phyloP scores from a whole-genome alignment of 225 moss, liverwort and hornwort genomes.

The Asterella californica region DNA sequence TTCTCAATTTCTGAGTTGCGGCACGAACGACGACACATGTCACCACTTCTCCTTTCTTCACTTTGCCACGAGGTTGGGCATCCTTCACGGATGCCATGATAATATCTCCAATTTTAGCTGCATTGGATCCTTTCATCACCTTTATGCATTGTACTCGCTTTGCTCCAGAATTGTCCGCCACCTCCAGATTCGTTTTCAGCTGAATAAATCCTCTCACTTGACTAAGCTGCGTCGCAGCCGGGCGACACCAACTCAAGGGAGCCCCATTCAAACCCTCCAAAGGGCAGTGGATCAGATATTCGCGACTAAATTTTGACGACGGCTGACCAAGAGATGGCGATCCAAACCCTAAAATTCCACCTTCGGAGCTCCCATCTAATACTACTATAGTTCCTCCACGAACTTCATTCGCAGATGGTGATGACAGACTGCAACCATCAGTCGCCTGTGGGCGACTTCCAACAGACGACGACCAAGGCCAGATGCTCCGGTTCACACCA shows the following conservation, averaged over 20 bases:
- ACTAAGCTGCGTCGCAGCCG: constrained; percentile 3
- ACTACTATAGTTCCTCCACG: not conserved
- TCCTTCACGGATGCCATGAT: constrained; percentile 98
- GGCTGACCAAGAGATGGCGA: not conserved
- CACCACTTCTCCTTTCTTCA: constrained; percentile 95
- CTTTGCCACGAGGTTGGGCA: constrained; percentile 83
- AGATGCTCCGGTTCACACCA: not conserved
- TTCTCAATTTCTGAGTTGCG: constrained; percentile 72
- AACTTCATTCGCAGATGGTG: not conserved
- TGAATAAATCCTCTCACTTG: constrained; percentile 56
- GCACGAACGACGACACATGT: constrained; percentile 86
- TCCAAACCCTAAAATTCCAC: constrained; percentile 22
- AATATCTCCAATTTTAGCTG: constrained; percentile 75
- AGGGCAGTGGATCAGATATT: not conserved
- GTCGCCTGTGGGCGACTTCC: not conserved
- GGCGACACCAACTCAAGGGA: not conserved
- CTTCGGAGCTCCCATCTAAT: not conserved
- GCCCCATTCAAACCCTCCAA: not conserved
- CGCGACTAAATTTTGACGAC: not conserved
- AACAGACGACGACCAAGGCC: constrained; percentile 1
- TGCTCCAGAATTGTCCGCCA: constrained; percentile 89
- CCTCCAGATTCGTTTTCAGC: constrained; percentile 80
- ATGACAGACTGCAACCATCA: not conserved
- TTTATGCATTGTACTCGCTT: constrained; percentile 78
- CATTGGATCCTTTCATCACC: constrained; percentile 84